Evolutionary conservation across 208 protist species (phyloP).

Genomic region (Acanthamoeba lenticulata): DNA sequence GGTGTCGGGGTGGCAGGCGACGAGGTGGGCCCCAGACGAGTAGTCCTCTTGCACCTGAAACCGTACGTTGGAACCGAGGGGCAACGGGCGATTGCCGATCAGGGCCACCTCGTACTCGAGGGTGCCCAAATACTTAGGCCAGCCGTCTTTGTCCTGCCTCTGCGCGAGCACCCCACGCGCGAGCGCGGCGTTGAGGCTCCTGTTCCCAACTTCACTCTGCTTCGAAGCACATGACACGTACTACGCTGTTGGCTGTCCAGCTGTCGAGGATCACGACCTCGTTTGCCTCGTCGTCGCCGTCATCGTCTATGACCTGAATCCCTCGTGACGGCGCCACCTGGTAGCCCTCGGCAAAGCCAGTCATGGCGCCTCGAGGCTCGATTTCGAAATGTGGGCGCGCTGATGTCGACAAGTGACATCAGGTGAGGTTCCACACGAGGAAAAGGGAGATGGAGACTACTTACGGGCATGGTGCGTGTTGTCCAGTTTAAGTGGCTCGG

Average conservation of each 20-base stretch:
- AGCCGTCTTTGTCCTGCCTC: neutral
- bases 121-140: neutral
- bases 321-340: neutral
- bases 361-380: neutral
- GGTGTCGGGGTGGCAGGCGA: neutral
- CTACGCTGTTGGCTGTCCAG: neutral
- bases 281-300: neutral
- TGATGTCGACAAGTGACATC: neutral
- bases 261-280: neutral
- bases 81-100: slow-evolving; percentile 3
- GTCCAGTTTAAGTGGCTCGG: neutral
- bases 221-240: neutral
- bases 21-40: neutral
- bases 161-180: neutral
- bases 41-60: slow-evolving; percentile 1
- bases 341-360: slow-evolving; percentile 2
- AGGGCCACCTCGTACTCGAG: slow-evolving; percentile 25
- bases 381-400: neutral
- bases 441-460: neutral
- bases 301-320: neutral
- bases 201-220: too few species aligned
- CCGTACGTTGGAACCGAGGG: neutral
- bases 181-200: too few species aligned
- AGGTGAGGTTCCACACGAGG: neutral
- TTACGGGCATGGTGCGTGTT: neutral